phyloP scores from a whole-genome alignment of 2,329 filamentous ascomycete species.

The Parascedosporium putredinis region DNA sequence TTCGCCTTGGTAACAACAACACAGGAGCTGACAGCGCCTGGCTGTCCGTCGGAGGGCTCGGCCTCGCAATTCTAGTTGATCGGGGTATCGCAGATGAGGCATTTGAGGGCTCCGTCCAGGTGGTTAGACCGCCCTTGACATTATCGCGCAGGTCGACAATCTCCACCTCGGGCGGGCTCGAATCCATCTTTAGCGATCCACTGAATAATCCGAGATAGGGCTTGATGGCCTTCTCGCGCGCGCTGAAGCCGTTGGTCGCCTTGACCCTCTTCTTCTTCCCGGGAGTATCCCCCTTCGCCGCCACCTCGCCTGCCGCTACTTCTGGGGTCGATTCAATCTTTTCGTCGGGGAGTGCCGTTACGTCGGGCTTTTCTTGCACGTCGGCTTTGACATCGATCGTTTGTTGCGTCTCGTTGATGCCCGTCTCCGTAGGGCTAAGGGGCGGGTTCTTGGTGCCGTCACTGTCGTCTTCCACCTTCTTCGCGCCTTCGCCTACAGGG shows the following conservation, averaged over 20 bases:
- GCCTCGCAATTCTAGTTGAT: slow-evolving; percentile 26
- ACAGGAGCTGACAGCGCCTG: neutral
- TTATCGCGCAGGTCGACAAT: slow-evolving; percentile 39
- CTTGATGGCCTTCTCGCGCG: slow-evolving; percentile 20
- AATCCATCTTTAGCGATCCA: slow-evolving; percentile 35
- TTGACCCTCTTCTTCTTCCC: slow-evolving; percentile 15
- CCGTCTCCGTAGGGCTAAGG: slow-evolving; percentile 40
- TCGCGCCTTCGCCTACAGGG: slow-evolving; percentile 23
- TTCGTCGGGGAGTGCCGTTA: slow-evolving; percentile 12
- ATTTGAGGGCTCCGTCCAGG: slow-evolving; percentile 43
- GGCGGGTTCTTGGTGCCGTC: slow-evolving; percentile 22
- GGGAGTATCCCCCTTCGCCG: slow-evolving; percentile 19
- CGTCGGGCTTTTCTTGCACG: slow-evolving; percentile 23
- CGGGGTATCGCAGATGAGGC: slow-evolving; percentile 37
- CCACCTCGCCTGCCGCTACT: slow-evolving; percentile 14
- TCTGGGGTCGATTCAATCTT: slow-evolving; percentile 18
- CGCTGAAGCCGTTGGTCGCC: slow-evolving; percentile 19
- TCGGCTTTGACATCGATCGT: slow-evolving; percentile 43
- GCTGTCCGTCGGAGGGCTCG: neutral
- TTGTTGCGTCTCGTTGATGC: slow-evolving; percentile 37
- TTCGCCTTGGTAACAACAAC: no score
- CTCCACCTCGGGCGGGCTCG: slow-evolving; percentile 37
- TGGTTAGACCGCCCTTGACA: slow-evolving; percentile 37
- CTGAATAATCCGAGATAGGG: slow-evolving; percentile 43
- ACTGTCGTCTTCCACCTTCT: slow-evolving; percentile 20